Evolutionary conservation across 371 early-diverging fungal species (phyloP), one percentile per base, ranked within the genome.

Genomic region (Blastocladiella emersonii): DNA sequence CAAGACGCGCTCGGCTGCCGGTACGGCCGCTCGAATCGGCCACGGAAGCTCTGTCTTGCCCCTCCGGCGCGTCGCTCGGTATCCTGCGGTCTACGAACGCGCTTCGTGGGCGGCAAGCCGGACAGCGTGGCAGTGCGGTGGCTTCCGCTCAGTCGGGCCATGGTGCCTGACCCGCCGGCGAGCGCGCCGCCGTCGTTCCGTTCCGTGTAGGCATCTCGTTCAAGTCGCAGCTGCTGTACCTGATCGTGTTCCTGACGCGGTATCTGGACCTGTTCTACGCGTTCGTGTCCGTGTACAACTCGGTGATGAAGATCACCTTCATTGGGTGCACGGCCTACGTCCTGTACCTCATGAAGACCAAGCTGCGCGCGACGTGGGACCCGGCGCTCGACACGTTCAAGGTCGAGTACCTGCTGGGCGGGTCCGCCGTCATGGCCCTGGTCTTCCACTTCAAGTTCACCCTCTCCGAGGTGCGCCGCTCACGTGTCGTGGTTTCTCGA

Each of bases 151-250:
- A n/a, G n/a, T n/a, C n/a, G n/a, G n/a, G n/a, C n/a, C n/a, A n/a
- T n/a, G n/a, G n/a, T n/a, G n/a, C n/a, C n/a, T n/a, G n/a, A n/a
- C n/a, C n/a, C n/a, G n/a, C n/a, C n/a, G n/a, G n/a, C n/a, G n/a
- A n/a, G n/a, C n/a, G n/a, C n/a, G n/a, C n/a, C n/a, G n/a, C n/a
- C n/a, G n/a, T n/a, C n/a, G n/a, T n/a, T n/a, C n/a, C n/a, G n/a
- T n/a, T n/a, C n/a, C n/a, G n/a, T 67, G 61, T 74, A 87, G 98
- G 99, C 32, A 92, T 99, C 51, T 95, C 95, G 19, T 91, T 95
- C 79, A 99, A 98, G 74, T 86, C 98, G 0, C 99, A 99, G 75
- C 72, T 85, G 0, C 77, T 99, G n/a, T 98, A 98, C 69, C 75
- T 93, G 5, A 64, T 89, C 32, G 98, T 98, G 4, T 99, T 97